phyloP scores from a whole-genome alignment of 2,329 filamentous ascomycete genomes.

The Fusarium domesticum region DNA sequence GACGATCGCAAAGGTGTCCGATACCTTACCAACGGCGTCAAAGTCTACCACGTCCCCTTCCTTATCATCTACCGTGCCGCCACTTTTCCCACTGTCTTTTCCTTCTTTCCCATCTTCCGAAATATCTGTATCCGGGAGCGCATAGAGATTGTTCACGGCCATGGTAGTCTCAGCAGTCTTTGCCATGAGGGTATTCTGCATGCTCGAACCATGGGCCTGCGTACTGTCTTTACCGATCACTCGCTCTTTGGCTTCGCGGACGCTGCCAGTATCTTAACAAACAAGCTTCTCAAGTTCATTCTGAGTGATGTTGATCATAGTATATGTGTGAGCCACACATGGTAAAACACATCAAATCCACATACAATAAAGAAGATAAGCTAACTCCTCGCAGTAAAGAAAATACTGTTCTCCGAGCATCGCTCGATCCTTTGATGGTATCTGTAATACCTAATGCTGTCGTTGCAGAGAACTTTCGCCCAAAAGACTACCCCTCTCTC shows the following conservation, averaged over 20 bases:
- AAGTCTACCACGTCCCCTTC: slow-evolving; percentile 97
- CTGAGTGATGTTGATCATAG: slow-evolving; percentile 97
- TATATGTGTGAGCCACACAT: slow-evolving; percentile 97
- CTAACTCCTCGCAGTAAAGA: slow-evolving; percentile 67
- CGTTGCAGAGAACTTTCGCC: slow-evolving; percentile 92
- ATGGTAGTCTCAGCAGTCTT: slow-evolving; percentile 86
- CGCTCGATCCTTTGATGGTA: slow-evolving; percentile 92
- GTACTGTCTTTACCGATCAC: slow-evolving; percentile 96
- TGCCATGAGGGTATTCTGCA: slow-evolving; percentile 95
- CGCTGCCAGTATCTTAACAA: slow-evolving; percentile 90
- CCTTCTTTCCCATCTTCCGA: slow-evolving; percentile 95
- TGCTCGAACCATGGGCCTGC: slow-evolving; percentile 90
- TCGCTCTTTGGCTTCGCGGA: slow-evolving; percentile 97
- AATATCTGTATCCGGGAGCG: slow-evolving; percentile 93
- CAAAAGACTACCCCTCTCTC: slow-evolving; percentile 45
- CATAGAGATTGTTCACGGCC: slow-evolving; percentile 98
- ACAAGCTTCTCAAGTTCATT: slow-evolving; percentile 94
- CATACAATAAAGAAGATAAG: neutral
- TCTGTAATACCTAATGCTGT: slow-evolving; percentile 98
- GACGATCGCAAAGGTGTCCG: slow-evolving; percentile 86
- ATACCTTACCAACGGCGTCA: slow-evolving; percentile 95
- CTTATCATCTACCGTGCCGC: slow-evolving; percentile 91
- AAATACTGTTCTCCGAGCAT: slow-evolving; percentile 92
- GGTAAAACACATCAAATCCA: slow-evolving; percentile 50
- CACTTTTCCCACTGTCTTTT: slow-evolving; percentile 95